phyloP scores from a whole-genome alignment of 331 rosid genomes.

The Phaseolus coccineus region DNA sequence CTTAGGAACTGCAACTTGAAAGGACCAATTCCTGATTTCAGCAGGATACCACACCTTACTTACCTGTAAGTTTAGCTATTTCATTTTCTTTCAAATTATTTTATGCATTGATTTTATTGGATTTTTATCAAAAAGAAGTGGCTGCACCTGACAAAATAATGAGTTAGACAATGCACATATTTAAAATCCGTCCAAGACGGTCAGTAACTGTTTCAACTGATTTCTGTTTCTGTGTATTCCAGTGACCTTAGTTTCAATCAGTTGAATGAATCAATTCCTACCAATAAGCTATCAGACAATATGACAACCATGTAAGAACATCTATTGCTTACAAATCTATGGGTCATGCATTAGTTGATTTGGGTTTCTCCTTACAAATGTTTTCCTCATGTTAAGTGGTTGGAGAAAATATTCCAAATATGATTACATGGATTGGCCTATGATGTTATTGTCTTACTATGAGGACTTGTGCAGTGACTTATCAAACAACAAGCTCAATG shows the following conservation, averaged over 20 bases:
- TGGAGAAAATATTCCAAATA: neutral
- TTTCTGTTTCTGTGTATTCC: constrained; percentile 45
- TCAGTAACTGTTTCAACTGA: constrained; percentile 23
- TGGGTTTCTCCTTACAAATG: constrained; percentile 2
- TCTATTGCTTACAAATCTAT: constrained; percentile 35
- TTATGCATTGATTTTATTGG: neutral
- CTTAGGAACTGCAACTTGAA: constrained; percentile 85
- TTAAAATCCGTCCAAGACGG: constrained; percentile 12
- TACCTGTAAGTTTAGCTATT: constrained; percentile 70
- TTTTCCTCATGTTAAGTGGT: constrained; percentile 15
- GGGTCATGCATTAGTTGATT: constrained; percentile 17
- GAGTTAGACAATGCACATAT: neutral
- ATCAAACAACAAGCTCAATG: constrained; percentile 75
- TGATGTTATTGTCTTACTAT: constrained; percentile 21
- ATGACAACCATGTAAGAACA: constrained; percentile 81
- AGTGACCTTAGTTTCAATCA: constrained; percentile 86
- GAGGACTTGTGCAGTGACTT: constrained; percentile 58
- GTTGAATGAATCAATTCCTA: constrained; percentile 75
- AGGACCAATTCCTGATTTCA: constrained; percentile 85
- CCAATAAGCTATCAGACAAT: constrained; percentile 61
- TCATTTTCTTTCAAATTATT: constrained; percentile 26
- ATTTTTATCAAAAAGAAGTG: neutral
- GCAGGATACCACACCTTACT: constrained; percentile 69
- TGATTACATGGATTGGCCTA: constrained; percentile 17
- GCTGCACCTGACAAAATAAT: neutral